phyloP scores from a whole-genome alignment of 805 yeast species.

The Starmerella sp. region DNA sequence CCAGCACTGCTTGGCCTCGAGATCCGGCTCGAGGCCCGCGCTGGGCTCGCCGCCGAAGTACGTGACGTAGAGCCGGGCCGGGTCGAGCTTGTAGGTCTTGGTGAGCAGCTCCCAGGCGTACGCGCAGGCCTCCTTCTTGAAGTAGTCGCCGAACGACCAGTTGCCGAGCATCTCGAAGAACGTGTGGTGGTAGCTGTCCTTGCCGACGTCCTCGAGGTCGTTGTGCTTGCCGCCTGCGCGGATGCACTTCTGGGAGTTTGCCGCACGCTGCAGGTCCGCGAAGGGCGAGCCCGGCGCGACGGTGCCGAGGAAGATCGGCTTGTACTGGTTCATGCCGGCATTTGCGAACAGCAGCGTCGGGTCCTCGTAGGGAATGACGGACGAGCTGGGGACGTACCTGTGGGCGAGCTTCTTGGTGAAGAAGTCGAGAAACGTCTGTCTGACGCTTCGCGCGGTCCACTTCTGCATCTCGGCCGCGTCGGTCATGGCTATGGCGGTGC shows the following conservation, averaged over 20 bases:
- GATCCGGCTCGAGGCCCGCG: slow-evolving; percentile 79
- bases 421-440: slow-evolving; percentile 74
- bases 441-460: slow-evolving; percentile 39
- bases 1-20: slow-evolving; percentile 88
- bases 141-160: slow-evolving; percentile 99
- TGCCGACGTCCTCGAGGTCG: slow-evolving; percentile 96
- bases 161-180: slow-evolving; percentile 99
- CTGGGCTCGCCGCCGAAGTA: slow-evolving; percentile 89
- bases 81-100: slow-evolving; percentile 64
- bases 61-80: slow-evolving; percentile 80
- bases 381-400: slow-evolving; percentile 79
- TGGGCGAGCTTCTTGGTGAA: slow-evolving; percentile 57
- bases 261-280: slow-evolving; percentile 74
- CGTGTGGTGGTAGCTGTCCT: slow-evolving; percentile 96
- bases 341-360: slow-evolving; percentile 94
- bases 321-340: slow-evolving; percentile 99
- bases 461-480: slow-evolving; percentile 12
- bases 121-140: slow-evolving; percentile 83
- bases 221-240: slow-evolving; percentile 98
- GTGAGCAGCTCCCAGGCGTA: slow-evolving; percentile 91
- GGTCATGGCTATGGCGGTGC: neutral
- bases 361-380: slow-evolving; percentile 95
- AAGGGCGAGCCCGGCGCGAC: slow-evolving; percentile 91
- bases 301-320: slow-evolving; percentile 93
- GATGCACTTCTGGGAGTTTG: slow-evolving; percentile 94